phyloP scores from a whole-genome alignment of 2,329 filamentous ascomycete genomes.

The Fusarium liriodendri region DNA sequence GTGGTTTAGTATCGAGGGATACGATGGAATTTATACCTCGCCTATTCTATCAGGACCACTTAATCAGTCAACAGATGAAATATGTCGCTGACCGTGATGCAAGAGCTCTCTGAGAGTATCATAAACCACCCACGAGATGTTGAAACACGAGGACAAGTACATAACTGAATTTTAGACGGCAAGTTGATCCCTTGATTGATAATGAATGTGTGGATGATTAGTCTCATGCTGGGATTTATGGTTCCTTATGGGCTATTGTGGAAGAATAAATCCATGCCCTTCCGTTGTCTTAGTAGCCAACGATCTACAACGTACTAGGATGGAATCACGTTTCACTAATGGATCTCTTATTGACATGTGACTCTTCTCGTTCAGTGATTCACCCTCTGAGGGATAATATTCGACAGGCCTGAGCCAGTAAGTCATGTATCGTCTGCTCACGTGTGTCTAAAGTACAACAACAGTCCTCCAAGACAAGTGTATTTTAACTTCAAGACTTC shows the following conservation, averaged over 20 bases:
- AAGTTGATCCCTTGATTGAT: neutral
- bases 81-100: neutral
- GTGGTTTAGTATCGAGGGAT: neutral
- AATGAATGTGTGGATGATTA: neutral
- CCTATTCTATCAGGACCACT: neutral
- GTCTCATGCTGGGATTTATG: neutral
- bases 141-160: neutral
- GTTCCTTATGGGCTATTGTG: neutral
- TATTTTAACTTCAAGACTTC: neutral
- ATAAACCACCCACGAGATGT: neutral
- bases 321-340: neutral
- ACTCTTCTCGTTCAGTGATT: too few relatives aligned
- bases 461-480: neutral
- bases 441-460: neutral
- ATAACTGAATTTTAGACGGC: neutral
- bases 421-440: neutral
- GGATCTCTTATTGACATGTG: neutral
- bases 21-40: neutral
- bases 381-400: neutral
- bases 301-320: neutral
- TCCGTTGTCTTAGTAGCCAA: neutral
- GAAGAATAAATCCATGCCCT: neutral
- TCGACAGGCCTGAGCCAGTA: neutral
- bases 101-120: neutral
- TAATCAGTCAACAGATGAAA: neutral